Base-by-base conservation (phyloP, 148 eudicot genomes). In the Tetragonia tetragonoides region DNA sequence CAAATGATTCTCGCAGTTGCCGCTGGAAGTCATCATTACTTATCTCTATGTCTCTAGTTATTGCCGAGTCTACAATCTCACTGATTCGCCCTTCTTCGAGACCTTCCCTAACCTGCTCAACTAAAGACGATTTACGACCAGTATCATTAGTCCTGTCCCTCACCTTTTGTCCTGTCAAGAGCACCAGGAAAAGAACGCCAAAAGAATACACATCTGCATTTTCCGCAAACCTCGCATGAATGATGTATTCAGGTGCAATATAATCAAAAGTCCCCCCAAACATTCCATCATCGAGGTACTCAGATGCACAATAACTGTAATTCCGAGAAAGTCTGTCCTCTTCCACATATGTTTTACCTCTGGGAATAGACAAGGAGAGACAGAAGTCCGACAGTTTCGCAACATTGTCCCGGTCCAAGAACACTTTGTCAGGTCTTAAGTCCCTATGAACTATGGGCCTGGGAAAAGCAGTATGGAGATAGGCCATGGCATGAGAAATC, bases 381-480 rank as follows among this genome's bases (percentile, higher is more conserved):
- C 34, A 15, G 21, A 73, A 72, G n/a, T 37, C 62, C 17, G 12
- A 51, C 23, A 72, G 15, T 73, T 38, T 73, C 24, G 49, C 76
- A 39, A 60, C 3, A 57, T 57, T 17, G 64, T 73, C 65, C 17
- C 3, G 49, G 49, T 56, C 65, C 49, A 73, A 20, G 8, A 57
- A 59, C 28, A 56, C 64, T 1, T 8, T 56, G 6, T 1, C 2
- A 73, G 65, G 44, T n/a, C 21, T 57, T n/a, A 73, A 15, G 46
- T 39, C 46, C 47, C 23, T 38, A 24, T 73, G 76, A 21, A 73
- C 18, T 34, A 73, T 73, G 28, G 76, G 76, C 64, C 34, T 57
- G 17, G 8, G 51, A n/a, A 73, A 56, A 20, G 65, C 75, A 37
- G 75, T 38, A 47, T 72, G 75, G 17, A 72, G 64, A 57, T 72